A percentile compares a stretch with the other conserved stretches of the same genome.
phyloP scores from a whole-genome alignment of 1,139 yeast species.

The Geotrichum phurueaensis region DNA sequence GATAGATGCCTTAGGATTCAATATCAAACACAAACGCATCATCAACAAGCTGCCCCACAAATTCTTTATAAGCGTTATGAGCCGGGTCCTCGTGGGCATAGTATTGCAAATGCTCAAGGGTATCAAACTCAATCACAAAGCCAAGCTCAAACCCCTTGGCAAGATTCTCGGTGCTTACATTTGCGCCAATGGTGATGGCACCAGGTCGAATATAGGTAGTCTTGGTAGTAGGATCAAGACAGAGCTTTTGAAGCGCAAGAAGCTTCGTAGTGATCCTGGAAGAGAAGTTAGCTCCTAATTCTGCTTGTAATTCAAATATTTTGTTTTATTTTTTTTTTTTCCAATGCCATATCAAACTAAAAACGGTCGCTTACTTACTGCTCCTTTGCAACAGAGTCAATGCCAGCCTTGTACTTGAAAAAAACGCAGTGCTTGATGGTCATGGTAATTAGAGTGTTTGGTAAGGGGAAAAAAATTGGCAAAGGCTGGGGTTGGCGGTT shows the following conservation, averaged over 20 bases:
- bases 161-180: conserved; percentile 1
- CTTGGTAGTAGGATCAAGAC: background rate
- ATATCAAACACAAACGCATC: conserved; percentile 12
- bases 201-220: background rate
- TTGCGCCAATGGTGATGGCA: background rate
- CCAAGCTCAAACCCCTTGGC: conserved; percentile 6
- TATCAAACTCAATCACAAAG: conserved; percentile 7
- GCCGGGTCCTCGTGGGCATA: conserved; percentile 6
- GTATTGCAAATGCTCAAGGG: conserved; percentile 2
- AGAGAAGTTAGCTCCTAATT: background rate
- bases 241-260: background rate
- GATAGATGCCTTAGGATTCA: conserved; percentile 2
- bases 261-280: background rate
- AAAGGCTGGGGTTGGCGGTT: too few relatives aligned
- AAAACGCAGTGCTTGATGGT: conserved; percentile 15
- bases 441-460: background rate
- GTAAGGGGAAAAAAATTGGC: background rate
- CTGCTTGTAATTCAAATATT: too few relatives aligned
- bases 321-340: too few relatives aligned
- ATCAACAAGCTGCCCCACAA: background rate
- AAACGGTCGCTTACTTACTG: background rate
- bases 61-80: background rate
- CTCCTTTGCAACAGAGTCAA: background rate
- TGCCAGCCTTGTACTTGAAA: conserved; percentile 1
- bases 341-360: too few relatives aligned